A percentile compares a stretch with the other conserved stretches of the same genome.
Evolutionary conservation across 768 basidiomycete genomes (phyloP).

Genomic region (Chalciporus sphaerocephalus): DNA sequence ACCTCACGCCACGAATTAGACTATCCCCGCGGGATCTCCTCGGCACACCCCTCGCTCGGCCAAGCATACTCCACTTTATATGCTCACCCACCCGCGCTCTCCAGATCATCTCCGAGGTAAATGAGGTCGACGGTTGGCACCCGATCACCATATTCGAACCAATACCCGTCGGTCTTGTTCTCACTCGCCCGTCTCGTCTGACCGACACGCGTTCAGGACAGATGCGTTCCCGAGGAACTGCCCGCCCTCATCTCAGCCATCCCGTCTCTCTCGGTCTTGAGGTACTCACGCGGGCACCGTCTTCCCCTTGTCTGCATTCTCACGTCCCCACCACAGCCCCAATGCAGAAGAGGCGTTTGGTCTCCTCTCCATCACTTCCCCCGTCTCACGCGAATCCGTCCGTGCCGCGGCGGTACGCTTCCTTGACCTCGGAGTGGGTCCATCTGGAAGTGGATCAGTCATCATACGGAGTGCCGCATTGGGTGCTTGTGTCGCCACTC

Average conservation of each 20-base stretch:
- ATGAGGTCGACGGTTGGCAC: conserved; percentile 50
- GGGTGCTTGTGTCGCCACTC: conserved; percentile 63
- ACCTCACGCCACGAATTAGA: conserved; percentile 66
- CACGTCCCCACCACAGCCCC: conserved; percentile 45
- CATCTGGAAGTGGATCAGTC: conserved; percentile 49
- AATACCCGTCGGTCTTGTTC: conserved; percentile 58
- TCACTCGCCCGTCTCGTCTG: background rate
- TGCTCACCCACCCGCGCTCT: conserved; percentile 75
- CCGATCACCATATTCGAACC: conserved; percentile 80
- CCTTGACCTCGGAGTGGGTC: conserved; percentile 55
- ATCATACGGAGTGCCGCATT: conserved; percentile 72
- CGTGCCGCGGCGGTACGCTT: conserved; percentile 66
- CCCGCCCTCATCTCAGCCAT: conserved; percentile 60
- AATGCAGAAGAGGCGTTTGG: conserved; percentile 81
- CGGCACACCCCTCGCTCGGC: conserved; percentile 45
- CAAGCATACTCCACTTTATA: conserved; percentile 71
- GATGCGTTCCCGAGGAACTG: conserved; percentile 76
- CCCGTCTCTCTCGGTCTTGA: conserved; percentile 60
- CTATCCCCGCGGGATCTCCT: conserved; percentile 67
- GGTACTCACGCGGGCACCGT: conserved; percentile 37
- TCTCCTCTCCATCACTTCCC: conserved; percentile 52
- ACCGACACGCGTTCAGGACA: conserved; percentile 44
- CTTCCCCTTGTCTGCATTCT: background rate
- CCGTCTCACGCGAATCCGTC: conserved; percentile 44
- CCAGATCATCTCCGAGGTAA: conserved; percentile 61